Percentiles rank a stretch among this genome's conserved stretches.
Conservation (phyloP, 2,329 filamentous ascomycete species). For the Macroventuria anomochaeta region DNA sequence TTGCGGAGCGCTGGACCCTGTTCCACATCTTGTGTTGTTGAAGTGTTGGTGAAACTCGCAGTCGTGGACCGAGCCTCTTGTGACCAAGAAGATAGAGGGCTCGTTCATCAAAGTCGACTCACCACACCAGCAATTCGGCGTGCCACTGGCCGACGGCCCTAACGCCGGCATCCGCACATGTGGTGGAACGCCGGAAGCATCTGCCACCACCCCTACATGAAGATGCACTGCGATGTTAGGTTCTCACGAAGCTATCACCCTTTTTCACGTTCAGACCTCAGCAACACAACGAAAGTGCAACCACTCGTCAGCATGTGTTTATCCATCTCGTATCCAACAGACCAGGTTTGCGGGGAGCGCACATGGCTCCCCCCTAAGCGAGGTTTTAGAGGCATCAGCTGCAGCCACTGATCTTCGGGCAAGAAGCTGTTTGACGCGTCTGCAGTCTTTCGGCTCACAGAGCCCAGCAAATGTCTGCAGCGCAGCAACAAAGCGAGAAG, state of each 20-base stretch:
- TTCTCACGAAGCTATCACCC: no score
- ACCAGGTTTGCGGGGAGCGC: conserved; percentile 14
- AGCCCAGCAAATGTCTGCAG: not conserved
- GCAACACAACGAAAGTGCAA: no score
- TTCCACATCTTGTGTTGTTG: not conserved
- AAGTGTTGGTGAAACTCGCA: not conserved
- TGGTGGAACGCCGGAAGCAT: conserved; percentile 1
- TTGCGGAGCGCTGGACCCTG: not conserved
- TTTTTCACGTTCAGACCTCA: no score
- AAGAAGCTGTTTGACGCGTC: conserved; percentile 1
- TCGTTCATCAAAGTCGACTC: no score
- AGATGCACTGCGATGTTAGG: not conserved
- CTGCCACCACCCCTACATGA: not conserved
- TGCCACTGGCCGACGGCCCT: not conserved
- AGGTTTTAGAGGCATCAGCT: conserved; percentile 1
- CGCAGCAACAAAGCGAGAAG: not conserved
- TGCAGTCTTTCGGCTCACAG: not conserved
- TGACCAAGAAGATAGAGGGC: no score
- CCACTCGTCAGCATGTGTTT: no score
- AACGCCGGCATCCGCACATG: not conserved
- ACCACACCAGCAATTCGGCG: not conserved
- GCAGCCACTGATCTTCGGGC: conserved; percentile 4
- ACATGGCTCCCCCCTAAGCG: conserved; percentile 11
- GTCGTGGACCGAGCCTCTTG: not conserved
- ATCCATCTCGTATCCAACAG: not conserved